Conservation (phyloP, 1,284 basidiomycete genomes). For the Papiliotrema terrestris region DNA sequence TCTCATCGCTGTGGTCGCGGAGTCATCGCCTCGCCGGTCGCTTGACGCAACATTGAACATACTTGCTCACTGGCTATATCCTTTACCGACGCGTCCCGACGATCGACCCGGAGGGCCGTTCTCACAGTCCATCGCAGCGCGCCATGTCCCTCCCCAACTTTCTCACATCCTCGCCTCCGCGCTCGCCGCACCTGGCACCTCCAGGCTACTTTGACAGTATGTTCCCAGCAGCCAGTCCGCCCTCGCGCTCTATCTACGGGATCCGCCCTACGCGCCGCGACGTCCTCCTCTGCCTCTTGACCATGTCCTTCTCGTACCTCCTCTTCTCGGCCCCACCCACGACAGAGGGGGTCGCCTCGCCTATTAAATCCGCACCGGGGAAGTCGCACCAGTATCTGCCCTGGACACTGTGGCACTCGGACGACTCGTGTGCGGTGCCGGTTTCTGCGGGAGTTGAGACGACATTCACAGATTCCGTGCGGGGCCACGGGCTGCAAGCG, state of each 20-base stretch:
- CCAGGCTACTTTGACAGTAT: constrained; percentile 10
- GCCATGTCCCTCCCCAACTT: constrained; percentile 16
- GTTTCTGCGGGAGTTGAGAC: neutral
- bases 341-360: neutral
- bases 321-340: constrained; percentile 20
- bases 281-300: constrained; percentile 38
- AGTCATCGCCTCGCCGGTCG: neutral
- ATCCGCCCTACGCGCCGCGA: constrained; percentile 43
- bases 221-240: constrained; percentile 5
- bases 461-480: neutral
- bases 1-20: too few species aligned
- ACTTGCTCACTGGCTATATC: too few species aligned
- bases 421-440: neutral
- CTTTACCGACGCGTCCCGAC: too few species aligned
- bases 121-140: neutral
- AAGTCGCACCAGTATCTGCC: neutral
- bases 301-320: constrained; percentile 39
- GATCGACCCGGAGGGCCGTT: too few species aligned
- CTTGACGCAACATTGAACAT: neutral
- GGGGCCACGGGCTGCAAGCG: neutral
- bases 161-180: constrained; percentile 19
- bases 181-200: constrained; percentile 23
- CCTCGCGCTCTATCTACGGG: neutral
- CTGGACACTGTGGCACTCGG: neutral
- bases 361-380: neutral